Conservation (phyloP, 1,284 basidiomycete species). For the Austropuccinia psidii region DNA sequence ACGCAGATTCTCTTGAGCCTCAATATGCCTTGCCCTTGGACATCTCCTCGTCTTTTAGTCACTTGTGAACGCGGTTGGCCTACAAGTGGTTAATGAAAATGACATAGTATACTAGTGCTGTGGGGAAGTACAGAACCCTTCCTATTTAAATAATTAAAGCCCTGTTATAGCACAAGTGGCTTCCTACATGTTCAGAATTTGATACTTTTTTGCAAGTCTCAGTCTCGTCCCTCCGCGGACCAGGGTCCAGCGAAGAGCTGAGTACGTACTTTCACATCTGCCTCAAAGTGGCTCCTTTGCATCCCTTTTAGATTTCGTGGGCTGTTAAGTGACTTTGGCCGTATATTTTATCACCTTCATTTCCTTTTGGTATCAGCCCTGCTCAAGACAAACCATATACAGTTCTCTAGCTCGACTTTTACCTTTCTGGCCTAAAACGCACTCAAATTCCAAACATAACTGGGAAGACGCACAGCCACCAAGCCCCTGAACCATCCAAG, state of each 20-base stretch:
- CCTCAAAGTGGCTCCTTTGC: neutral
- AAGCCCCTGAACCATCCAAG: no score
- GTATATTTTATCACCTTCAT: neutral
- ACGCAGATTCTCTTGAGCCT: no score
- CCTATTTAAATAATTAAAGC: conserved; percentile 6
- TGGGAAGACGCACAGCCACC: neutral
- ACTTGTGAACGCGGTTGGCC: no score
- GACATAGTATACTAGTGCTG: neutral
- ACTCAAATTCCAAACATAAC: neutral
- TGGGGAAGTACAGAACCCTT: conserved; percentile 23
- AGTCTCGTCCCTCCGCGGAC: conserved; percentile 24
- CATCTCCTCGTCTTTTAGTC: no score
- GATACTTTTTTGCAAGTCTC: neutral
- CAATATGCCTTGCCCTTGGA: no score
- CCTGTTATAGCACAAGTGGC: conserved; percentile 3
- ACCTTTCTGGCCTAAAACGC: conserved; percentile 12
- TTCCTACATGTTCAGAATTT: neutral
- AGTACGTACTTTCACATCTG: neutral
- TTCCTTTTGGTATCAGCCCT: neutral
- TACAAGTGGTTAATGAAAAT: no score
- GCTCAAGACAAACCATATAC: neutral
- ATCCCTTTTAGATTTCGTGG: neutral
- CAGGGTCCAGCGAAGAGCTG: conserved; percentile 5
- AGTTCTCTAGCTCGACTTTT: neutral
- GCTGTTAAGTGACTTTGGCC: no score